Conservation (phyloP, 192 early-diverging fungal species). For the Geosiphon pyriformis region DNA sequence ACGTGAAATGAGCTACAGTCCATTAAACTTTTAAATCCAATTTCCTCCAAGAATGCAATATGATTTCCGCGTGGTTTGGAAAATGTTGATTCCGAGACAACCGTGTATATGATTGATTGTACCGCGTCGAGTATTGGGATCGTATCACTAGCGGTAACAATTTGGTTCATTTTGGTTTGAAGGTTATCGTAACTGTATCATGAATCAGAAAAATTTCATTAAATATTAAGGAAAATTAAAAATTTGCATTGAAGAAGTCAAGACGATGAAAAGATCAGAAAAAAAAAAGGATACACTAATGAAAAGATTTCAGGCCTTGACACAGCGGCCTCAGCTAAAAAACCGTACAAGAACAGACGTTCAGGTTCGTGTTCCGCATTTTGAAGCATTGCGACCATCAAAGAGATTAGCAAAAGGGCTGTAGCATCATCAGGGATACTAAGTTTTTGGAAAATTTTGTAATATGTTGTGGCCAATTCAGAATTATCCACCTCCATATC, state of each 20-base stretch:
- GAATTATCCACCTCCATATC: constrained; percentile 41
- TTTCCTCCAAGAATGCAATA: constrained; percentile 43
- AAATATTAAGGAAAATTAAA: constrained; percentile 20
- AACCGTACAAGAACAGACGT: constrained; percentile 66
- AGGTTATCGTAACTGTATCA: constrained; percentile 63
- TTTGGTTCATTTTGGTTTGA: constrained; percentile 67
- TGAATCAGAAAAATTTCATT: constrained; percentile 19
- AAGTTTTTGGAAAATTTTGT: constrained; percentile 59
- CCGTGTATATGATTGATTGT: constrained; percentile 66
- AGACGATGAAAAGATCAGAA: neutral
- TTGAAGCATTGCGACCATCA: constrained; percentile 69
- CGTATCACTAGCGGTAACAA: constrained; percentile 58
- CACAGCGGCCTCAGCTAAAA: constrained; percentile 68
- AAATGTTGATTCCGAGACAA: constrained; percentile 29
- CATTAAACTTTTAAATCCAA: constrained; percentile 49
- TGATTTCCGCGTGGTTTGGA: constrained; percentile 28
- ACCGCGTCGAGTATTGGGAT: constrained; percentile 62
- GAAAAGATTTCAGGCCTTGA: constrained; percentile 68
- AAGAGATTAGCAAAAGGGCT: constrained; percentile 54
- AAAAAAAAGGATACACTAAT: constrained; percentile 44
- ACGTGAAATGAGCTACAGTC: constrained; percentile 39
- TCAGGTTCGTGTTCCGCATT: constrained; percentile 68
- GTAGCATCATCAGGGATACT: constrained; percentile 62
- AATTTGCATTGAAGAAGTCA: neutral
- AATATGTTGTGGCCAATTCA: constrained; percentile 46